Base-by-base conservation (phyloP, 306 rosid species). In the Cicer arietinum region DNA sequence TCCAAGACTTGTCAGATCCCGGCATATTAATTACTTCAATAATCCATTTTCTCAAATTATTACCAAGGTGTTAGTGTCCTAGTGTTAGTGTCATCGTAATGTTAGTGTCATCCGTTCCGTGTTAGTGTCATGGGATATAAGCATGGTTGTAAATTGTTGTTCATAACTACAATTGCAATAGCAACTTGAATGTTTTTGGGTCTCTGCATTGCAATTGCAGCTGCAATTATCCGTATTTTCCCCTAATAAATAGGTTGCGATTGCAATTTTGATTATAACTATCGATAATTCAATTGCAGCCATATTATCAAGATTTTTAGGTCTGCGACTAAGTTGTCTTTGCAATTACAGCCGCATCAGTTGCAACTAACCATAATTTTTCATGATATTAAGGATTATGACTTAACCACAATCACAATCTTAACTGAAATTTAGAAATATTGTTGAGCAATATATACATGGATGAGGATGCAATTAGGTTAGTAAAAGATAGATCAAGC, bases 401-500 rank as follows among this genome's bases (percentile, higher is more conserved):
- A 58, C 1, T 35, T 35, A 7, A 35, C 43, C 43, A 13, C 66
- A 35, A 30, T 7, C 1, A 2, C 10, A 10, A 22, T 58, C 41
- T 8, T 17, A 5, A 18, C 7, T 4, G 50, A 7, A n/a, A n/a
- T 50, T 13, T 50, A n/a, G 14, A 50, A 50, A 20, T 50, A 50
- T 50, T 50, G 20, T 13, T 8, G 7, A 57, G 63, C 39, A 20
- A 20, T 56, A 6, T 20, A 30, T 9, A 7, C 12, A 35, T 0
- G 37, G 61, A 61, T 44, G 78, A 54, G 74, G 22, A 54, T 35
- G n/a, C 39, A 51, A 59, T n/a, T 40, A 7, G 18, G 58, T 62
- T 64, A 53, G 25, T 20, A 3, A 13, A 12, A 12, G 16, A 40
- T 59, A 11, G 50, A 46, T 60, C 37, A 20, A 16, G n/a, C 52